Percentiles rank a stretch among this genome's conserved stretches.
Conservation (phyloP, 805 yeast species). For the Ogataea parapolymorpha region DNA sequence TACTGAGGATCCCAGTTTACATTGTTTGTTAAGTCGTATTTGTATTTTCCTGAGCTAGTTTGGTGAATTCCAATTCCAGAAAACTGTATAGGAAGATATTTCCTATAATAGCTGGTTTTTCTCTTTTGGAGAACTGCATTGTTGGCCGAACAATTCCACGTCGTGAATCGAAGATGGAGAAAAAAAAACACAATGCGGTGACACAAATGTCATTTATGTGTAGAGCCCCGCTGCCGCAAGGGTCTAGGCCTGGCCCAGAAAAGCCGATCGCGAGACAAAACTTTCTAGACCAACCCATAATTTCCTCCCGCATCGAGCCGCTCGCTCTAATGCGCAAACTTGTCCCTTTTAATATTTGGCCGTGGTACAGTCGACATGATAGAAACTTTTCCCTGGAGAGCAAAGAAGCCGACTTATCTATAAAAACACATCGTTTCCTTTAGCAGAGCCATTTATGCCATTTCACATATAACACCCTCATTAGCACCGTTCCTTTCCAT, state of each 20-base stretch:
- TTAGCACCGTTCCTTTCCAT: conserved; percentile 1
- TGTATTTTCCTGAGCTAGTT: conserved; percentile 2
- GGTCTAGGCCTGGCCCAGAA: not conserved
- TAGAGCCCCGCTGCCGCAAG: conserved; percentile 1
- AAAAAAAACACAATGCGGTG: not conserved
- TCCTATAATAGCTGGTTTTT: not conserved
- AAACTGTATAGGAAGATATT: not conserved
- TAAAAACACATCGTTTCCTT: not conserved
- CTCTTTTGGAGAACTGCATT: not conserved
- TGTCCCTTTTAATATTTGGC: not conserved
- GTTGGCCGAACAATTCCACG: not conserved
- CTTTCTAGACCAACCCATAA: not conserved
- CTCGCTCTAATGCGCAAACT: not conserved
- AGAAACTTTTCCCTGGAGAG: not conserved
- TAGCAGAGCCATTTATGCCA: not conserved
- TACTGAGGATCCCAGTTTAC: conserved; percentile 3
- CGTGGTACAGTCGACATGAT: not conserved
- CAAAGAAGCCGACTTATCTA: not conserved
- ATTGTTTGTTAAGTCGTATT: conserved; percentile 1
- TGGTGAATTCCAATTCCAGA: not conserved
- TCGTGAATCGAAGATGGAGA: not conserved
- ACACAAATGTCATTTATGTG: not conserved
- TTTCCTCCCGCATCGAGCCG: not conserved
- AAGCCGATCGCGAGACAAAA: not conserved
- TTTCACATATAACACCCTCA: not conserved